Evolutionary conservation across 1,139 yeast genomes (phyloP).

Genomic region (Sugiyamaella neomexicana): DNA sequence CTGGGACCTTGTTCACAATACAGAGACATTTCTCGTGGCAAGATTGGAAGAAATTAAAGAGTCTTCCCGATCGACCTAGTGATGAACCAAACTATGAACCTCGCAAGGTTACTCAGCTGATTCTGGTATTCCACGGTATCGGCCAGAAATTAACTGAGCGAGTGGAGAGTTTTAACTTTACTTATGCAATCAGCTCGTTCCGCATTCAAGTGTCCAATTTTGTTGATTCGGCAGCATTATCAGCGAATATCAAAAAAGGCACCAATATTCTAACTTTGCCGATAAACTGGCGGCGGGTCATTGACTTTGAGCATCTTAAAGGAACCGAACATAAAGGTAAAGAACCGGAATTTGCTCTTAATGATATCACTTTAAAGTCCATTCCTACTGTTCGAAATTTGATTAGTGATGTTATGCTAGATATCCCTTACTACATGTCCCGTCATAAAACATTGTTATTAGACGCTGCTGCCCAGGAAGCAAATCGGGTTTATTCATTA

Average conservation of each 20-base stretch:
- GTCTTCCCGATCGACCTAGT: constrained; percentile 36
- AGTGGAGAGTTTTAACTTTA: constrained; percentile 79
- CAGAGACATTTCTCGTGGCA: constrained; percentile 36
- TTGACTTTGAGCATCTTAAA: constrained; percentile 38
- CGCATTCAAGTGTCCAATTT: constrained; percentile 46
- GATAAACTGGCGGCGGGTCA: constrained; percentile 44
- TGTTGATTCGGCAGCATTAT: constrained; percentile 32
- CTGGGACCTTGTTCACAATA: constrained; percentile 33
- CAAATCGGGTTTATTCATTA: constrained; percentile 64
- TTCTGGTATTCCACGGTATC: constrained; percentile 88
- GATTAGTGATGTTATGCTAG: constrained; percentile 83
- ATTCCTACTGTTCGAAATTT: constrained; percentile 73
- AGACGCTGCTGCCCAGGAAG: constrained; percentile 63
- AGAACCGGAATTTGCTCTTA: constrained; percentile 53
- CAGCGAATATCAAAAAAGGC: constrained; percentile 30
- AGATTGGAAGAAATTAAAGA: constrained; percentile 33
- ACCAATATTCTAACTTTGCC: constrained; percentile 41
- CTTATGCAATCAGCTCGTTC: constrained; percentile 76
- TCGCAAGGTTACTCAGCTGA: constrained; percentile 51
- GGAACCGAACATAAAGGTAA: constrained; percentile 25
- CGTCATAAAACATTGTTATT: constrained; percentile 63
- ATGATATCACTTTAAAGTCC: constrained; percentile 78
- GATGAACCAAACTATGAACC: constrained; percentile 36
- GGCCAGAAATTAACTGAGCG: constrained; percentile 85
- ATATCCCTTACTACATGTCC: constrained; percentile 83